Base-by-base conservation (phyloP, 148 eudicot genomes). In the Selenicereus undatus region DNA sequence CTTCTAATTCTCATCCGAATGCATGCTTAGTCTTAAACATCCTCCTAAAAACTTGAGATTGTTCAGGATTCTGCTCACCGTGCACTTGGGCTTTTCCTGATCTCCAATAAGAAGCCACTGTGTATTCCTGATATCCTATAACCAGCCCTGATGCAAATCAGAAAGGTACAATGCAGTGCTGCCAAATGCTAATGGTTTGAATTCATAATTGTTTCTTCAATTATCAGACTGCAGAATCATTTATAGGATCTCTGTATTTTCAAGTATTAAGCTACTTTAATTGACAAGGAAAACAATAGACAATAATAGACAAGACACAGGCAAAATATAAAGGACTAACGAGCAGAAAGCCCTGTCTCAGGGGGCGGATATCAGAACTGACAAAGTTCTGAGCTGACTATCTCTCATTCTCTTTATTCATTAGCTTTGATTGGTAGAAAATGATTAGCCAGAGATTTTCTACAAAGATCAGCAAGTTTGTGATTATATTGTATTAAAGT, bases 381-480 rank as follows among this genome's bases (percentile, higher is more conserved):
- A 62, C 22, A 22, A n/a, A 62, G 22, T n/a, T n/a, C 27, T 9
- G 10, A 12, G 52, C 52, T 48, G 13, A 10, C 52, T 48, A 2
- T 48, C 52, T 48, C 52, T 48, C 12, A 39, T 39, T 66, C 5
- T 72, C 51, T 5, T 18, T 8, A 72, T 73, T 48, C 54, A 27
- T 56, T 74, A 74, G 39, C 73, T 29, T 80, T 58, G 71, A 80
- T 54, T 51, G 12, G 7, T n/a, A 71, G 70, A 66, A 66, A 66
- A 0, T 66, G 30, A 26, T 66, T 12, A n/a, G 71, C 3, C 16
- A n/a, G 13, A 66, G 35, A 8, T 66, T 29, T 66, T 27, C 51
- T 72, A 32, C 32, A 16, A 60, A 50, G n/a, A 70, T 21, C 51
- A 58, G 21, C 66, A 6, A 70, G 43, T 56, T 71, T 17, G 8